These are phyloP conservation scores for Acrodontium crateriforme DNA, from an alignment of 2,329 filamentous ascomycete species.

Conservation along the genomic window DNA sequence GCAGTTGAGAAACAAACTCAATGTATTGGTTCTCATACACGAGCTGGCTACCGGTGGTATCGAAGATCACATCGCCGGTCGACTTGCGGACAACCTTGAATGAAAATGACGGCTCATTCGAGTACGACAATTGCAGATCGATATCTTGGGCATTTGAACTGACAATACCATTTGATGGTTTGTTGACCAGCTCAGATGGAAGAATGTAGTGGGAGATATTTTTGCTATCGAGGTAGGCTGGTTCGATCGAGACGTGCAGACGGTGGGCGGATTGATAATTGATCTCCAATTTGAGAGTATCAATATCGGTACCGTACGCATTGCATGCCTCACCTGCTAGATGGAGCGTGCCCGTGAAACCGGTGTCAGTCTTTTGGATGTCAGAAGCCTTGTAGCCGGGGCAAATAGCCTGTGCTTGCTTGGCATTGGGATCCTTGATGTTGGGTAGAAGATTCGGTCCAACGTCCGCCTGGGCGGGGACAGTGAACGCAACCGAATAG, in stretches of 20 bases:
- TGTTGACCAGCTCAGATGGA: conserved; percentile 47
- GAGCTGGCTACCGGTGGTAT: conserved; percentile 48
- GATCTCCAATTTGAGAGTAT: conserved; percentile 51
- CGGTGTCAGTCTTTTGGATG: conserved; percentile 31
- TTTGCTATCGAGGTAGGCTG: conserved; percentile 40
- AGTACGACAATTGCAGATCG: conserved; percentile 40
- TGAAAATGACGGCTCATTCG: conserved; percentile 43
- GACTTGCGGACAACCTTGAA: conserved; percentile 43
- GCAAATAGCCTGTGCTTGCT: conserved; percentile 46
- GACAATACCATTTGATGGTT: conserved; percentile 34
- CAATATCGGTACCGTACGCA: conserved; percentile 63
- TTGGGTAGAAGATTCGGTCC: conserved; percentile 26
- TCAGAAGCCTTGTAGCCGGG: conserved; percentile 44
- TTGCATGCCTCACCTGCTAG: conserved; percentile 49
- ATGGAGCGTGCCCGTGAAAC: conserved; percentile 38
- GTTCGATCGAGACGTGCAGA: conserved; percentile 56
- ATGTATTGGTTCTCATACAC: conserved; percentile 69
- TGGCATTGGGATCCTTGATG: conserved; percentile 50
- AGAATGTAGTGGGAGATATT: conserved; percentile 41
- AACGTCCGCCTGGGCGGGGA: conserved; percentile 20
- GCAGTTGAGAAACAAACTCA: conserved; percentile 53
- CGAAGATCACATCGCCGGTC: conserved; percentile 53
- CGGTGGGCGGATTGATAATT: conserved; percentile 40
- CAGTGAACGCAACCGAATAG: conserved; percentile 19
- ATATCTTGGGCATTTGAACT: conserved; percentile 27